Evolutionary conservation across 73 alveolate genomes (phyloP).

Genomic region (Breviolum minutum): DNA sequence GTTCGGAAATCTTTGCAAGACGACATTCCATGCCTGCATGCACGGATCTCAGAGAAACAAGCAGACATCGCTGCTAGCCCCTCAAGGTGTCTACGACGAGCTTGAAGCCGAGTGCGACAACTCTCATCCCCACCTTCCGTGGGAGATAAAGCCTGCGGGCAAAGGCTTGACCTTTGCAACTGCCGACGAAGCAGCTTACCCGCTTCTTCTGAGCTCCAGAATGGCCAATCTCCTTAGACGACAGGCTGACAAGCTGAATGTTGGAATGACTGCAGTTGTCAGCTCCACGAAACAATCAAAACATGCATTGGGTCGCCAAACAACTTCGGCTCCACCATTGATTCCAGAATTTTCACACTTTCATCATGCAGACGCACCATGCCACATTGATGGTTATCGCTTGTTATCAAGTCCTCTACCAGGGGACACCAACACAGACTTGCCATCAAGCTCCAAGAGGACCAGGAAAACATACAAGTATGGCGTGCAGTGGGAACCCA

Average conservation of each 20-base stretch:
- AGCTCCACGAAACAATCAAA: neutral
- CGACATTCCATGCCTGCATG: too few relatives aligned
- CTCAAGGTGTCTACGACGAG: too few relatives aligned
- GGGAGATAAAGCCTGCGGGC: neutral
- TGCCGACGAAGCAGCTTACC: neutral
- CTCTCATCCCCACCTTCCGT: too few relatives aligned
- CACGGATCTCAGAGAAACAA: too few relatives aligned
- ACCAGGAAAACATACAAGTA: neutral
- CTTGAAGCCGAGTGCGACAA: too few relatives aligned
- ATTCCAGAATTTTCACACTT: neutral
- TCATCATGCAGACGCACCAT: neutral
- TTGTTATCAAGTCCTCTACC: neutral
- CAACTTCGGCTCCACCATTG: neutral
- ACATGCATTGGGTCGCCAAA: neutral
- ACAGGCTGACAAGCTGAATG: too few relatives aligned
- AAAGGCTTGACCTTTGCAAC: neutral
- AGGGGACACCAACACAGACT: neutral
- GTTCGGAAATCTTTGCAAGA: too few relatives aligned
- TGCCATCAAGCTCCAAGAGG: neutral
- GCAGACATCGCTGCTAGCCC: too few relatives aligned
- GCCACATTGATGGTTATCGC: neutral
- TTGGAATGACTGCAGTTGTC: neutral
- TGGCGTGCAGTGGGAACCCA: neutral
- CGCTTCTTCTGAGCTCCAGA: neutral
- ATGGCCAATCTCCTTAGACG: too few relatives aligned